A percentile compares a stretch with the other conserved stretches of the same genome.
These are phyloP conservation scores for Hypsizygus marmoreus DNA, from an alignment of 768 basidiomycete genomes.

Conservation along the genomic window DNA sequence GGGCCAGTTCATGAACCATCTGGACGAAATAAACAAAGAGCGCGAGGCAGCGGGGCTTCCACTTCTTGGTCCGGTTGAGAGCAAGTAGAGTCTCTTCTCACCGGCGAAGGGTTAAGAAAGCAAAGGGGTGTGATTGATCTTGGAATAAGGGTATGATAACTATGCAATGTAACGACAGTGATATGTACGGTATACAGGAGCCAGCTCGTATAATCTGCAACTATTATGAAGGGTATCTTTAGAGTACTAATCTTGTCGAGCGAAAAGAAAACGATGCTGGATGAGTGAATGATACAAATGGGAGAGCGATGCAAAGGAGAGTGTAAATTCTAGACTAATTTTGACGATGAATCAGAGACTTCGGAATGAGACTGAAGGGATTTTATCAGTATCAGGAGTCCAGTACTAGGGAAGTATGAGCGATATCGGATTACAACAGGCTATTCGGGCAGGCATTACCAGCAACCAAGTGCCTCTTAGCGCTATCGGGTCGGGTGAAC, in stretches of 20 bases:
- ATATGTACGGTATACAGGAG: background rate
- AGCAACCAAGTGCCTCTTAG: slow-evolving; percentile 14
- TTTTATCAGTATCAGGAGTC: no score
- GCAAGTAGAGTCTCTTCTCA: background rate
- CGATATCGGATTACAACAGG: background rate
- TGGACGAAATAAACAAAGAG: slow-evolving; percentile 55
- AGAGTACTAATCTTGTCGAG: background rate
- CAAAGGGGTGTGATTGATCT: background rate
- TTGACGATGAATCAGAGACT: no score
- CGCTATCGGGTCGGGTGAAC: slow-evolving; percentile 17
- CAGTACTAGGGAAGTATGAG: background rate
- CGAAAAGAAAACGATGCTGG: background rate
- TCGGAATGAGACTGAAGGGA: no score
- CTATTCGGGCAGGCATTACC: background rate
- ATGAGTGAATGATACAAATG: no score
- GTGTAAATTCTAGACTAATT: no score
- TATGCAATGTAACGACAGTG: background rate
- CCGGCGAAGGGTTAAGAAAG: background rate
- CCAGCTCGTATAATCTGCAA: background rate
- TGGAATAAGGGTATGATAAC: slow-evolving; percentile 5
- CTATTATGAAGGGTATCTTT: background rate
- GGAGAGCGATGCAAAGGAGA: no score
- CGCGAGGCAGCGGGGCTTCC: slow-evolving; percentile 44
- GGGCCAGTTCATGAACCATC: slow-evolving; percentile 57
- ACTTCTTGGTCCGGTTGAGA: slow-evolving; percentile 17